These are phyloP conservation scores for Microdochium bolleyi DNA, from an alignment of 2,329 filamentous ascomycete genomes.

Conservation along the genomic window DNA sequence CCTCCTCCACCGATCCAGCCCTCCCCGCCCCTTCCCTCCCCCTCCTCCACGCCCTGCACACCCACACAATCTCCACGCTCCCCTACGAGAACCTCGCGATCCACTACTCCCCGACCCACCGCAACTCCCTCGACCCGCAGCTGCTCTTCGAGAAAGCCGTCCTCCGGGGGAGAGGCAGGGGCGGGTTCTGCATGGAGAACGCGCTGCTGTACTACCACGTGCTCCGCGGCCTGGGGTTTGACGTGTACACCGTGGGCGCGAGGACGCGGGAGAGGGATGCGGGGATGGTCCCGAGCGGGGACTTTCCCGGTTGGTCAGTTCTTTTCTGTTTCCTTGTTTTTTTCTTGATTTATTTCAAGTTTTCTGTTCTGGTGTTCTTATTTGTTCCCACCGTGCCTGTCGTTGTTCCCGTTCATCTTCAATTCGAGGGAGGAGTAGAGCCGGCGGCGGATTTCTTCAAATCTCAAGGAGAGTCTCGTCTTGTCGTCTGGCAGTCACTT, in stretches of 20 bases:
- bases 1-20: too few species aligned
- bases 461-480: too few species aligned
- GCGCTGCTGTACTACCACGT: conserved; percentile 46
- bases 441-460: too few species aligned
- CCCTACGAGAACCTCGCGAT: conserved; percentile 50
- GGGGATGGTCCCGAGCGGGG: conserved; percentile 27
- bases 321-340: conserved; percentile 8
- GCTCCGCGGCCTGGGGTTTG: conserved; percentile 40
- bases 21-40: background rate
- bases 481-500: too few species aligned
- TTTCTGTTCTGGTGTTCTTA: conserved; percentile 6
- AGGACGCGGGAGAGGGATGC: conserved; percentile 29
- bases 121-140: conserved; percentile 34
- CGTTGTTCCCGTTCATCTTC: too few species aligned
- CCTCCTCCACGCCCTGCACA: background rate
- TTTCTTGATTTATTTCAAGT: conserved; percentile 5
- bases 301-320: conserved; percentile 36
- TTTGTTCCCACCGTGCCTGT: too few species aligned
- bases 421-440: too few species aligned
- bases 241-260: conserved; percentile 48
- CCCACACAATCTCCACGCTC: conserved; percentile 35
- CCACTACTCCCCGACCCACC: conserved; percentile 36
- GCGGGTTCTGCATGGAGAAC: conserved; percentile 56
- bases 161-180: conserved; percentile 20
- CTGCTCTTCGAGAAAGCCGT: conserved; percentile 42